Percentiles rank a stretch among this genome's conserved stretches.
These are phyloP conservation scores for Aethionema arabicum DNA, from an alignment of 345 rosid genomes.

Conservation along the genomic window DNA sequence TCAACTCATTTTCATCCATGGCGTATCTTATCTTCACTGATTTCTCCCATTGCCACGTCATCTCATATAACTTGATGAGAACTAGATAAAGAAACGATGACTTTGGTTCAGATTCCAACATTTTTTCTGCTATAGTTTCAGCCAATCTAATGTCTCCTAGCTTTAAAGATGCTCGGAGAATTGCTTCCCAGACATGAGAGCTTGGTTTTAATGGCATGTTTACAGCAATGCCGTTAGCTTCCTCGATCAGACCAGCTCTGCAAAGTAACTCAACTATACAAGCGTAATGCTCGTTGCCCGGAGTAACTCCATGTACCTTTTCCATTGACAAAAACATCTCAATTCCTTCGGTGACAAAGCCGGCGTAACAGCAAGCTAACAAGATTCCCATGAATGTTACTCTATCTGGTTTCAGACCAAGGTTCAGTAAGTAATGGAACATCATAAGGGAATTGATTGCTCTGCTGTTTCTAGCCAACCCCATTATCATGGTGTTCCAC, in stretches of 20 bases:
- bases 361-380: constrained; percentile 62
- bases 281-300: constrained; percentile 54
- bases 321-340: constrained; percentile 55
- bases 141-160: constrained; percentile 41
- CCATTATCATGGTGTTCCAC: constrained; percentile 69
- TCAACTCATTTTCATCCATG: constrained; percentile 40
- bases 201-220: constrained; percentile 49
- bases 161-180: constrained; percentile 41
- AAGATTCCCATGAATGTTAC: constrained; percentile 56
- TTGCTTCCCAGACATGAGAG: constrained; percentile 46
- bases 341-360: constrained; percentile 50
- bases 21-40: constrained; percentile 48
- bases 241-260: constrained; percentile 46
- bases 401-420: constrained; percentile 50
- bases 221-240: constrained; percentile 43
- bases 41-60: constrained; percentile 62
- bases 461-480: constrained; percentile 52
- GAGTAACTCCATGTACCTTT: constrained; percentile 42
- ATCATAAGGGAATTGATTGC: constrained; percentile 42
- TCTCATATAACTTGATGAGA: constrained; percentile 53
- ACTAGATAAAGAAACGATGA: constrained; percentile 49
- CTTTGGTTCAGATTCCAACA: constrained; percentile 45
- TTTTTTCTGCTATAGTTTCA: constrained; percentile 47
- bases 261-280: constrained; percentile 53
- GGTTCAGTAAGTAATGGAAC: constrained; percentile 46